These are phyloP conservation scores for Tricharina praecox DNA, from an alignment of 495 filamentous ascomycete genomes.

Conservation along the genomic window DNA sequence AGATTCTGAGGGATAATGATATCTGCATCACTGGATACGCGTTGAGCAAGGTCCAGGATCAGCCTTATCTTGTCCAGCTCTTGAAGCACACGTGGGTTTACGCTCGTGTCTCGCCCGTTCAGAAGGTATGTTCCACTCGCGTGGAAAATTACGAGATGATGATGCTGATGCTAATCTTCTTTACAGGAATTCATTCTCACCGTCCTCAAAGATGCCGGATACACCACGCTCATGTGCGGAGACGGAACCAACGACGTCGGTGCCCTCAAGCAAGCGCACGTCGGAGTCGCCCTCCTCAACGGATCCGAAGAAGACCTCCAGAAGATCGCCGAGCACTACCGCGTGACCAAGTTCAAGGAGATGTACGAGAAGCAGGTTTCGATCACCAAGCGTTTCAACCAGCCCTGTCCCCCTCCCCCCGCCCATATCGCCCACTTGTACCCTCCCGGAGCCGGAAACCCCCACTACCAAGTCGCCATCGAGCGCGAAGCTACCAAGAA, in stretches of 20 bases:
- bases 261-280: conserved; percentile 93
- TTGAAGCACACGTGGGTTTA: conserved; percentile 93
- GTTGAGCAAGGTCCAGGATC: conserved; percentile 69
- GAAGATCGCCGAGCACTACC: conserved; percentile 78
- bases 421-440: conserved; percentile 83
- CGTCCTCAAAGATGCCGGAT: conserved; percentile 86
- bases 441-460: conserved; percentile 77
- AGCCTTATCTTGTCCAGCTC: conserved; percentile 52
- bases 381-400: conserved; percentile 86
- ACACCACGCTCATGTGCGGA: conserved; percentile 97
- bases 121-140: conserved; percentile 43
- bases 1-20: conserved; percentile 75
- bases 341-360: conserved; percentile 93
- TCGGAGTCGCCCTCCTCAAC: conserved; percentile 90
- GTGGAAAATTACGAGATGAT: background rate
- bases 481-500: conserved; percentile 64
- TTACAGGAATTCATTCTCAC: conserved; percentile 66
- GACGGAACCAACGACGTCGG: conserved; percentile 98
- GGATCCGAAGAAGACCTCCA: conserved; percentile 80
- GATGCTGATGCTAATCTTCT: background rate
- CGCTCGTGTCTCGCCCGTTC: conserved; percentile 91
- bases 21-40: conserved; percentile 95
- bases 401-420: conserved; percentile 77
- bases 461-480: conserved; percentile 89
- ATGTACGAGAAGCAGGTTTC: conserved; percentile 88